Evolutionary conservation across 148 eudicot genomes (phyloP).

Genomic region (Rheum nobile): DNA sequence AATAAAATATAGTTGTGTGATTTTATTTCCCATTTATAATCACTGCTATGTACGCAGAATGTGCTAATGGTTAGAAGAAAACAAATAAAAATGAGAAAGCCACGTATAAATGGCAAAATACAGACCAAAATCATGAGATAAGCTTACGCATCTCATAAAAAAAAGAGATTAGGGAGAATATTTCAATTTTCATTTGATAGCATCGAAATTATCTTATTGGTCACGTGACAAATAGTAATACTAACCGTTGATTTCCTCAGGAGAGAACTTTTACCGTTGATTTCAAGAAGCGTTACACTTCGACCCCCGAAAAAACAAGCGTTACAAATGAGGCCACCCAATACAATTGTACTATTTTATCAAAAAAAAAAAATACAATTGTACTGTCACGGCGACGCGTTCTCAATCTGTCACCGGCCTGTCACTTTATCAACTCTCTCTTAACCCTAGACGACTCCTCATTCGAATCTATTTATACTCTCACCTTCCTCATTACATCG

Average conservation of each 20-base stretch:
- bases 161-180: neutral
- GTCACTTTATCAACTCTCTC: neutral
- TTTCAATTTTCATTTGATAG: neutral
- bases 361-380: too few relatives aligned
- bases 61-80: too few relatives aligned
- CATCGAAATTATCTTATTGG: neutral
- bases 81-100: too few relatives aligned
- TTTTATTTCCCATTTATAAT: too few relatives aligned
- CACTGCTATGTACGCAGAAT: too few relatives aligned
- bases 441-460: constrained; percentile 15
- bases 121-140: too few relatives aligned
- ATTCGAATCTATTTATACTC: constrained; percentile 15
- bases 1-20: too few relatives aligned
- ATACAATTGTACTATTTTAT: too few relatives aligned
- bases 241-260: neutral
- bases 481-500: neutral
- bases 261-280: neutral
- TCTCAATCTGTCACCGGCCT: constrained; percentile 1
- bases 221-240: neutral
- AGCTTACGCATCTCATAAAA: neutral
- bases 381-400: neutral
- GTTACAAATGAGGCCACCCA: neutral
- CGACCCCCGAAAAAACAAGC: too few relatives aligned
- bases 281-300: neutral
- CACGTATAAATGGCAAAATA: too few relatives aligned